Base-by-base conservation (phyloP, 192 early-diverging fungal species). In the Obelidium mucronatum region DNA sequence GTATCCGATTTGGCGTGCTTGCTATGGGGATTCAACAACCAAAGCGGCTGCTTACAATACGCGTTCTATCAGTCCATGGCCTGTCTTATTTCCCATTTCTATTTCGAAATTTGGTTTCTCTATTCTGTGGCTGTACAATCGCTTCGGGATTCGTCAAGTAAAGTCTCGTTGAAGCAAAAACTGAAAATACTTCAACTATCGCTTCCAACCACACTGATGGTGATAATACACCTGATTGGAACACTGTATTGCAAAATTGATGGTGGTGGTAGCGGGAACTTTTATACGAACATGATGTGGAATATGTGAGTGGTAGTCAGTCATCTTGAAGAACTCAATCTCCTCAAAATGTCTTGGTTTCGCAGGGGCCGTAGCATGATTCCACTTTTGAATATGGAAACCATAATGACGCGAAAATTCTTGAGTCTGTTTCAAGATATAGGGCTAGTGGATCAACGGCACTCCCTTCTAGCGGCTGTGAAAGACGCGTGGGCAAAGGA, bases 261-360 rank as follows among this genome's bases (percentile, higher is more conserved):
- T 36, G 39, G 39, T 15, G 26, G 33, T 8, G 11, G 63, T 8
- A 36, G 31, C 17, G 63, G 63, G 22, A 65, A 65, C 35, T 65
- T 39, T 40, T 65, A 65, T 26, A 65, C 63, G 15, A 65, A 65
- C 11, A 19, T 26, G 34, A 65, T 65, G 63, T 65, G 63, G 63
- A 65, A 65, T n/a, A 65, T 65, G 63, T 65, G 26, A 8, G 31
- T 40, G n/a, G n/a, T n/a, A n/a, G n/a, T n/a, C n/a, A n/a, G n/a
- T n/a, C n/a, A n/a, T n/a, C n/a, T n/a, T n/a, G n/a, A n/a, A n/a
- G n/a, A n/a, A n/a, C n/a, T n/a, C n/a, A n/a, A n/a, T n/a, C n/a
- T n/a, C n/a, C n/a, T n/a, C n/a, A n/a, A n/a, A n/a, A n/a, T n/a
- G n/a, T n/a, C n/a, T n/a, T n/a, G n/a, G n/a, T n/a, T n/a, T n/a